Conservation (phyloP, 257 asterid species). For the Linderniella brevidens region DNA sequence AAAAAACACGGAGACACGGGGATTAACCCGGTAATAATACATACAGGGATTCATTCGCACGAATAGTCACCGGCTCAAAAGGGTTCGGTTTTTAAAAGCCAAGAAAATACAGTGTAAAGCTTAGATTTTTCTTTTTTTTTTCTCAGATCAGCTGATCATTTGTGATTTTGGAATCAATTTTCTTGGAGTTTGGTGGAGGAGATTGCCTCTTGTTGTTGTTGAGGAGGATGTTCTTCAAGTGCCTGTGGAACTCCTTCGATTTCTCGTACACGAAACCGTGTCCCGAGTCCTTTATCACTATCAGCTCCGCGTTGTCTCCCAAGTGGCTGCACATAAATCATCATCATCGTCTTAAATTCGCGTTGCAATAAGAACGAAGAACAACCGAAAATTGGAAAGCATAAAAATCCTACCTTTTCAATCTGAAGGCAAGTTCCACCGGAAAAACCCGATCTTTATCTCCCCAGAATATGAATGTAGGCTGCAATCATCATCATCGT, state of each 20-base stretch:
- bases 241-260: constrained; percentile 31
- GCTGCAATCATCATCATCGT: constrained; percentile 21
- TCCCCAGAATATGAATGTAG: constrained; percentile 54
- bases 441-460: constrained; percentile 59
- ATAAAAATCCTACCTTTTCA: constrained; percentile 23
- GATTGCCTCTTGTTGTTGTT: constrained; percentile 2
- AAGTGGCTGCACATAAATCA: constrained; percentile 40
- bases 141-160: no score
- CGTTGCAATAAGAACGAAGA: background rate
- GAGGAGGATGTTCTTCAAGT: constrained; percentile 36
- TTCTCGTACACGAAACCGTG: constrained; percentile 46
- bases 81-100: no score
- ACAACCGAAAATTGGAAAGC: background rate
- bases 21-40: no score
- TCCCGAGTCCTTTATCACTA: constrained; percentile 47
- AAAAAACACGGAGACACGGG: no score
- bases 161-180: no score
- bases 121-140: no score
- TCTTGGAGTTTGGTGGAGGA: background rate
- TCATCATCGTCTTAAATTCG: background rate
- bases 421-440: constrained; percentile 42
- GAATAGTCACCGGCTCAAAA: no score
- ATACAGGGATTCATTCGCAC: no score
- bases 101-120: no score
- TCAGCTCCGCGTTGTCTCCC: constrained; percentile 33